Conservation (phyloP, 1,139 yeast species). For the Groenewaldozyma sp. region DNA sequence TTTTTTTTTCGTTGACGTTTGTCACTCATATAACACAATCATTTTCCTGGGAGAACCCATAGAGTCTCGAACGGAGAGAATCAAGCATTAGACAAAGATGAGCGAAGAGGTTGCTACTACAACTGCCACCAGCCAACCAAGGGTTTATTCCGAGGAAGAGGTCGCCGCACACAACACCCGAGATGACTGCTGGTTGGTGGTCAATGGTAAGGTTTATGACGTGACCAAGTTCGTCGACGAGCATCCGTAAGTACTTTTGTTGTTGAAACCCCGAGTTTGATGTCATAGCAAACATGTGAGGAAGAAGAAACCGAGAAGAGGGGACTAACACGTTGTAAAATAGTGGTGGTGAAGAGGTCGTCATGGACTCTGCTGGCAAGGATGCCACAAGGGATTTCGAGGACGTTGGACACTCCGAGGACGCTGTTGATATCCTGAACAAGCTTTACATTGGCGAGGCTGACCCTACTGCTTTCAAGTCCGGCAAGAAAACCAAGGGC, state of each 20-base stretch:
- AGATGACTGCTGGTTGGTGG: conserved; percentile 84
- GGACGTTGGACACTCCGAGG: conserved; percentile 97
- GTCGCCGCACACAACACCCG: conserved; percentile 66
- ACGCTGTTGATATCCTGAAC: conserved; percentile 70
- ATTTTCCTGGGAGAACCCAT: too few relatives aligned
- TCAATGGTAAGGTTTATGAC: conserved; percentile 86
- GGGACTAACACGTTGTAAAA: not conserved
- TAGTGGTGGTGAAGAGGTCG: conserved; percentile 93
- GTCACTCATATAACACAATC: too few relatives aligned
- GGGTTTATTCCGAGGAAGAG: conserved; percentile 53
- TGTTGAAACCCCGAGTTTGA: not conserved
- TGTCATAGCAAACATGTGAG: not conserved
- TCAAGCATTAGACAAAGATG: too few relatives aligned
- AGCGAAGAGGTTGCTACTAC: not conserved
- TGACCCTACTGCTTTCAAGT: conserved; percentile 28
- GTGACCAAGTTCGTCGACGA: conserved; percentile 78
- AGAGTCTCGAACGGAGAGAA: too few relatives aligned
- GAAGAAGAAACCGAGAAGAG: too few relatives aligned
- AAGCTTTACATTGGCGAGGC: conserved; percentile 63
- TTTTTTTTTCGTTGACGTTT: too few relatives aligned
- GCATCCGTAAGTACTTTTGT: conserved; percentile 63
- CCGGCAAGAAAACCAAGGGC: conserved; percentile 9
- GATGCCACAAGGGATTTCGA: conserved; percentile 94
- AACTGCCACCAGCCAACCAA: conserved; percentile 13
- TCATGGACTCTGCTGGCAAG: conserved; percentile 80